Evolutionary conservation across 257 asterid genomes (phyloP), one percentile per base, ranked within the genome.

Genomic region (Solanum pennellii): DNA sequence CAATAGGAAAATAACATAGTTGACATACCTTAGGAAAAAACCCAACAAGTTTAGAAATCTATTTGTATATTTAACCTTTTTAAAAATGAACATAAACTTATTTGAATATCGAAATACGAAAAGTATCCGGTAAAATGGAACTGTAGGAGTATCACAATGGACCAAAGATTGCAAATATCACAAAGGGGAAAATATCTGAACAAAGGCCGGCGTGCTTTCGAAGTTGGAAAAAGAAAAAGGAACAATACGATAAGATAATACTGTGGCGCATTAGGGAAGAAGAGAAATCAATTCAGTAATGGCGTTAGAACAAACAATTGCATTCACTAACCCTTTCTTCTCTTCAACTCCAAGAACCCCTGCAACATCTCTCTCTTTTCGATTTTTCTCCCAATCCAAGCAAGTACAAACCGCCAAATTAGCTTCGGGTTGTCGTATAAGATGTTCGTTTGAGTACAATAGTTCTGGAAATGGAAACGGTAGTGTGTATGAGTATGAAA

Each of bases 381-480:
- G 62, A 71, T 88, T 74, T 77, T 56, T 84, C 42, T 66, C 76
- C 11, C 62, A 74, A 35, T 35, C 68, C 23, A 65, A 80, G 44
- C 60, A 86, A 59, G 10, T 9, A 33, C 65, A 86, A 87, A 20
- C 31, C 59, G 20, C 33, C 12, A 56, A 88, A 88, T 82, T 86
- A 14, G 11, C 25, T 42, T 88, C 83, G 14, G 33, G 72, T 45
- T 68, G 87, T 80, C 87, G 90, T 31, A 77, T 91, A 59, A 90
- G 62, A 47, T 92, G 92, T 74, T 88, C 92, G 68, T 86, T 72
- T 29, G 92, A 82, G 73, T 88, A 79, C 35, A 82, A 18, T 35
- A 44, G 41, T 33, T 52, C 44, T 35, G 86, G 71, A 62, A 62
- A 56, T 49, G 35, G 66, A n/a, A 69, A 65, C 42, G 52, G 8